A percentile compares a stretch with the other conserved stretches of the same genome.
Evolutionary conservation across 108 stramenopile species (phyloP).

Genomic region (Cyclostephanos tholiformis): DNA sequence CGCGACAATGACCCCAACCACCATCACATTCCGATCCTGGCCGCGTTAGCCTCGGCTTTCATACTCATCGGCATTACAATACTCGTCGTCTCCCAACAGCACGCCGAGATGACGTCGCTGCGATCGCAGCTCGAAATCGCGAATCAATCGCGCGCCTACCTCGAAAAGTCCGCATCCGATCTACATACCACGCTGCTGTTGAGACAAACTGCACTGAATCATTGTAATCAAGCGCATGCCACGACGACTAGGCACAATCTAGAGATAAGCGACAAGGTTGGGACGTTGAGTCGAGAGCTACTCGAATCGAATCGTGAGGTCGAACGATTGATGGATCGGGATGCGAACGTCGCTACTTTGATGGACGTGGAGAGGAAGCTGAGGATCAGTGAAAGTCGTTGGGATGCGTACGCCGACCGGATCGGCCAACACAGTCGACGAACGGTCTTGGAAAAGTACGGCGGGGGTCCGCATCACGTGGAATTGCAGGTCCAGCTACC

Average conservation of each 20-base stretch:
- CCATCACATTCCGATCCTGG: no score
- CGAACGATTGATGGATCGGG: slow-evolving; percentile 18
- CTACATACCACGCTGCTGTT: background rate
- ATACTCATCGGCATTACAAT: no score
- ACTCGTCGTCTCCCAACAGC: background rate
- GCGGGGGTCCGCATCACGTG: slow-evolving; percentile 67
- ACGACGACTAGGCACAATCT: no score
- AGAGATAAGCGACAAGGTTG: no score
- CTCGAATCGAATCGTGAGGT: background rate
- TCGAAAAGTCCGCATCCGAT: slow-evolving; percentile 2
- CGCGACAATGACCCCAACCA: background rate
- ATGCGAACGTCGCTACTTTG: background rate
- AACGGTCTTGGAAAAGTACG: slow-evolving; percentile 38
- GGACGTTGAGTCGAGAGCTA: no score
- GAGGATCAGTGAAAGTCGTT: slow-evolving; percentile 6
- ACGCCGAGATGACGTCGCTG: slow-evolving; percentile 1
- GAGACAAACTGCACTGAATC: background rate
- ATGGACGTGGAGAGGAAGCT: background rate
- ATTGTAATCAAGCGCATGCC: background rate
- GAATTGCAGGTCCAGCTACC: slow-evolving; percentile 45
- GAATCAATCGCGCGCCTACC: slow-evolving; percentile 3
- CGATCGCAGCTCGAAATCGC: slow-evolving; percentile 7
- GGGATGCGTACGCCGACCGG: background rate
- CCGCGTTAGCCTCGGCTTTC: slow-evolving; percentile 1
- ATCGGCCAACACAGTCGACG: slow-evolving; percentile 17